Evolutionary conservation across 2,329 filamentous ascomycete genomes (phyloP), one percentile per base, ranked within the genome.

Genomic region (Penicillium verrucosum): DNA sequence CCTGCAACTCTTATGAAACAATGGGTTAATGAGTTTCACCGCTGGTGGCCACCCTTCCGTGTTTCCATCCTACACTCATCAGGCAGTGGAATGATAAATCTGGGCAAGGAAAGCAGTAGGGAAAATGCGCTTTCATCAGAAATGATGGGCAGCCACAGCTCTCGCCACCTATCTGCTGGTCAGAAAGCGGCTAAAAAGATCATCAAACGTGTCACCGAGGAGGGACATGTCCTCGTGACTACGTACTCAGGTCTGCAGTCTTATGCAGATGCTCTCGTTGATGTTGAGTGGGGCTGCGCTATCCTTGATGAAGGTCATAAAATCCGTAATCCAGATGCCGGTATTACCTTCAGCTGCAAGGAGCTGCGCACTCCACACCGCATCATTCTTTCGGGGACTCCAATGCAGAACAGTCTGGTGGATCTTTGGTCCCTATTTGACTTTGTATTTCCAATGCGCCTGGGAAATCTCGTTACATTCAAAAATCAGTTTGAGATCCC

Each of bases 391-490:
- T 97, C 95, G 0, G 94, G 94, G 5, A 99, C 94, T 0, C 95
- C 95, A 0, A 95, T 99, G 81, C 95, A 99, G 73, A 99, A 99
- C 73, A 97, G 97, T 61, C 77, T 99, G 27, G 88, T 89, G 0
- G 95, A 99, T 71, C 79, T 99, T 0, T 99, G 94, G 93, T 97
- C 93, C 0, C 78, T 99, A 0, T 97, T 99, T 69, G 95, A 99
- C 71, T 99, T 99, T 69, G 89, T 97, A 56, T 97, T 92, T 60
- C 94, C 95, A 0, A 97, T 97, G 90, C 88, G 92, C 14, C 78
- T 99, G 6, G 95, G 94, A 0, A 97, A 90, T 0, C 80, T 97
- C 12, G 89, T 97, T 56, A 91, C 89, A 61, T 99, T 99, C 71
- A 85, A 92, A 44, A 88, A 87, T 58, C 87, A 96, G 59, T 97